Conservation (phyloP, 768 basidiomycete species). For the Pisolithus tinctorius region DNA sequence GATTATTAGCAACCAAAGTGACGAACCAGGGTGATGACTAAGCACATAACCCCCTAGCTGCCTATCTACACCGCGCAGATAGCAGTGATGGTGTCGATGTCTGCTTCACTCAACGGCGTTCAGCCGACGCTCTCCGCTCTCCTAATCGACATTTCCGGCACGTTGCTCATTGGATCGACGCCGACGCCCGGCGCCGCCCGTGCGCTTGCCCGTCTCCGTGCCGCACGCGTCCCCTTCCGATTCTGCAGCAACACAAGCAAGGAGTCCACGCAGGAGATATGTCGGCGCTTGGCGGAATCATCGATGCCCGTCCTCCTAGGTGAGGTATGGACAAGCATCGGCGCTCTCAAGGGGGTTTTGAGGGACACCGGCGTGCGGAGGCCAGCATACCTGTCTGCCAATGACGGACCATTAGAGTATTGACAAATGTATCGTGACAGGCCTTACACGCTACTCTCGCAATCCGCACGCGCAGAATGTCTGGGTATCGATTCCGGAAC, state of each 20-base stretch:
- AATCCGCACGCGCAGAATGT: constrained; percentile 18
- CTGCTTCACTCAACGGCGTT: background rate
- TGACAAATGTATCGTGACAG: constrained; percentile 21
- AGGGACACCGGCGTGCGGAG: constrained; percentile 33
- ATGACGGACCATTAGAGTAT: background rate
- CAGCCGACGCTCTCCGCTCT: constrained; percentile 36
- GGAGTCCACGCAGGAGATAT: constrained; percentile 43
- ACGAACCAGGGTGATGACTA: too few relatives aligned
- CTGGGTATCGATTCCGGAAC: background rate
- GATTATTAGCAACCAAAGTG: too few relatives aligned
- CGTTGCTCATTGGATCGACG: constrained; percentile 46
- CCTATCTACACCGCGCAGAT: too few relatives aligned
- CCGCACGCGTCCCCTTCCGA: constrained; percentile 36
- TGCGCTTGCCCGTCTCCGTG: constrained; percentile 23
- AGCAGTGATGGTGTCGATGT: background rate
- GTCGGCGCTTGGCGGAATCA: constrained; percentile 37
- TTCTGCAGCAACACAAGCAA: constrained; percentile 69
- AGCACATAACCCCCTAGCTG: too few relatives aligned
- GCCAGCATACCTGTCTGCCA: constrained; percentile 17
- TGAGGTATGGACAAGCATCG: constrained; percentile 61
- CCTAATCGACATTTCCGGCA: constrained; percentile 65
- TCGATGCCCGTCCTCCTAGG: constrained; percentile 40
- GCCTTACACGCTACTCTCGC: constrained; percentile 52
- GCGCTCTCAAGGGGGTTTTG: constrained; percentile 46
- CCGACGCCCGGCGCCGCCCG: constrained; percentile 41